phyloP scores from a whole-genome alignment of 1,284 basidiomycete species.

The Ustilago bromivora region DNA sequence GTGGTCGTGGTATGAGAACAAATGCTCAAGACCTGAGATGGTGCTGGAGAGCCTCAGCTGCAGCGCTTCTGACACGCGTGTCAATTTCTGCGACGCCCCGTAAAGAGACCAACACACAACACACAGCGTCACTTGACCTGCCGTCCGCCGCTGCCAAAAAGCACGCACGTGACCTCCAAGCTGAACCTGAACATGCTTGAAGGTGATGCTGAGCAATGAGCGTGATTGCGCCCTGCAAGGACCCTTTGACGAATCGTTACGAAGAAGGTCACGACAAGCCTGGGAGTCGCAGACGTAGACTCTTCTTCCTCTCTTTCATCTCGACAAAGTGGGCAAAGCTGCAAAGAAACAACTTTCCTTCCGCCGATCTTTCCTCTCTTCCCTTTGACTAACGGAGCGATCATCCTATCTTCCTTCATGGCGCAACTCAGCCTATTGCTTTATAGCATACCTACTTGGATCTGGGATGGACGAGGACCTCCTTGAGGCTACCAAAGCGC shows the following conservation, averaged over 20 bases:
- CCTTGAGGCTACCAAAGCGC: conserved; percentile 23
- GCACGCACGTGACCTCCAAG: conserved; percentile 40
- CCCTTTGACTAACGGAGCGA: not conserved
- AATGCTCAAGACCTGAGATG: not conserved
- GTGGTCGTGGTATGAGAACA: not conserved
- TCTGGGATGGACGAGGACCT: conserved; percentile 35
- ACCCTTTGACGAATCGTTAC: not conserved
- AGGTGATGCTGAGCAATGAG: not conserved
- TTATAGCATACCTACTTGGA: not conserved
- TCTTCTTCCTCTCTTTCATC: conserved; percentile 3
- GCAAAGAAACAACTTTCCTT: not conserved
- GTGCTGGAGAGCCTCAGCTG: not conserved
- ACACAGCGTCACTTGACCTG: conserved; percentile 12
- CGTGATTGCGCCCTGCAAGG: not conserved
- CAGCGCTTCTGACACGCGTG: conserved; percentile 10
- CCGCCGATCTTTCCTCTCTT: not conserved
- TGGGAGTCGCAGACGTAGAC: not conserved
- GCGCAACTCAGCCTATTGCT: conserved; percentile 1
- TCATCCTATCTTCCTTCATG: conserved; percentile 9
- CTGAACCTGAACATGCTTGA: not conserved
- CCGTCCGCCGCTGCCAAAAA: conserved; percentile 1
- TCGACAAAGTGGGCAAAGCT: not conserved
- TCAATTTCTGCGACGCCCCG: conserved; percentile 22
- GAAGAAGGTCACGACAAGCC: not conserved
- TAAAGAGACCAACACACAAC: conserved; percentile 26